Conservation (phyloP, 2,329 filamentous ascomycete species). For the Arthrobotrys sinensis region DNA sequence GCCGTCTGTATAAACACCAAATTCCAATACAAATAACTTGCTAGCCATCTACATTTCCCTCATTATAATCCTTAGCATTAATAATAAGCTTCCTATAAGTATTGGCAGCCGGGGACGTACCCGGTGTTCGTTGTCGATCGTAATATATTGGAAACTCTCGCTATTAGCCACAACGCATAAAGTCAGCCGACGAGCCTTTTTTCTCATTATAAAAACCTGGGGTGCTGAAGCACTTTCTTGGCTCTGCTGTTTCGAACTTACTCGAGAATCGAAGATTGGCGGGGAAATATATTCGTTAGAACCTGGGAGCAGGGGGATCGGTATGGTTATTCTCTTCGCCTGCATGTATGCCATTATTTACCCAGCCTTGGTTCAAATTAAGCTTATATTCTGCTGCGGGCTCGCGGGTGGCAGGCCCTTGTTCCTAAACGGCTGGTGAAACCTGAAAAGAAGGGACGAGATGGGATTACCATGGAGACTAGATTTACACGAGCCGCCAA, state of each 20-base stretch:
- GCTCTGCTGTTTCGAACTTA: neutral
- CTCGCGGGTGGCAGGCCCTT: constrained; percentile 9
- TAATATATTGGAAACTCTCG: constrained; percentile 55
- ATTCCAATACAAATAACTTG: constrained; percentile 23
- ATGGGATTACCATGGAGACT: constrained; percentile 35
- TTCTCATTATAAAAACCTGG: constrained; percentile 40
- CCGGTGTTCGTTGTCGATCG: constrained; percentile 50
- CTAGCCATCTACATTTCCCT: neutral
- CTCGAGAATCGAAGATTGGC: constrained; percentile 22
- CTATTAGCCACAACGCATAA: constrained; percentile 59
- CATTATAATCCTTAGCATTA: neutral
- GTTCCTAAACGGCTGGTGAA: constrained; percentile 29
- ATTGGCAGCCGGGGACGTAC: constrained; percentile 36
- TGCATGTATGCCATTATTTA: constrained; percentile 13
- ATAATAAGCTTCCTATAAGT: constrained; percentile 18
- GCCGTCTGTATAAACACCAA: constrained; percentile 53
- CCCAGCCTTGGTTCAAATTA: constrained; percentile 12
- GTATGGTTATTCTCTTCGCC: no score
- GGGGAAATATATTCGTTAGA: constrained; percentile 38
- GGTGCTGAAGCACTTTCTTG: constrained; percentile 5
- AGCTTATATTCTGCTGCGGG: constrained; percentile 35
- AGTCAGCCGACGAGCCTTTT: constrained; percentile 49
- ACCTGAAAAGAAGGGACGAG: constrained; percentile 5
- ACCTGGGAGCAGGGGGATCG: neutral
- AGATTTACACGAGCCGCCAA: constrained; percentile 33